A percentile compares a stretch with the other conserved stretches of the same genome.
These are phyloP conservation scores for Camillea tinctor DNA, from an alignment of 2,329 filamentous ascomycete genomes.

Conservation along the genomic window DNA sequence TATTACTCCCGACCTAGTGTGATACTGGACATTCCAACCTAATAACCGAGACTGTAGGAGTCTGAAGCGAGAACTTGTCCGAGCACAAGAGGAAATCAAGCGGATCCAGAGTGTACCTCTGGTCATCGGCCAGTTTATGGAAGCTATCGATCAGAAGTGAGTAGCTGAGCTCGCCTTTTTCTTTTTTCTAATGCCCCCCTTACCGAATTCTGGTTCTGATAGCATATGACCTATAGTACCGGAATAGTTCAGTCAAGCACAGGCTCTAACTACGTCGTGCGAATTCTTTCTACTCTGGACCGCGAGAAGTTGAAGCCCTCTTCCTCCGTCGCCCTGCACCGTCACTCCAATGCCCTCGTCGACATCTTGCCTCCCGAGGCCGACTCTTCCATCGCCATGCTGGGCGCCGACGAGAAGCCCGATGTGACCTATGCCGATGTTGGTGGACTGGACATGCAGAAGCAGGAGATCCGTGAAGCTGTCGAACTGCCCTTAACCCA, in stretches of 20 bases:
- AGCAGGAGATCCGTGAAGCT: conserved; percentile 97
- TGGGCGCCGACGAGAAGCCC: conserved; percentile 93
- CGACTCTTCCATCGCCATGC: conserved; percentile 98
- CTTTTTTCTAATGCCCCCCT: neutral
- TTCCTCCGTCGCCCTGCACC: conserved; percentile 94
- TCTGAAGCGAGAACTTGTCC: conserved; percentile 93
- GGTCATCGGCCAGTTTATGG: conserved; percentile 99
- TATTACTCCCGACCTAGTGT: neutral
- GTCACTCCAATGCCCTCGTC: conserved; percentile 96
- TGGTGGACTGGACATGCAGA: conserved; percentile 98
- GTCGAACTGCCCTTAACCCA: conserved; percentile 96
- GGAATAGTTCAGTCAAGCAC: conserved; percentile 98
- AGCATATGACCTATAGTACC: conserved; percentile 72
- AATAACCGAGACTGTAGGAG: conserved; percentile 55
- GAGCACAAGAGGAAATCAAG: conserved; percentile 99
- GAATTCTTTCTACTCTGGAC: conserved; percentile 96
- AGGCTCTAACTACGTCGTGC: conserved; percentile 97
- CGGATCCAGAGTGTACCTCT: conserved; percentile 97
- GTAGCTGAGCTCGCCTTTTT: conserved; percentile 22
- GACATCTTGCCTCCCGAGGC: conserved; percentile 99
- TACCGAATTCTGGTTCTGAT: too few relatives aligned
- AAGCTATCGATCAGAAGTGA: conserved; percentile 98
- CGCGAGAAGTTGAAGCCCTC: conserved; percentile 97
- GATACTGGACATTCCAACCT: conserved; percentile 6
- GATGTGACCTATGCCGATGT: conserved; percentile 98